Base-by-base conservation (phyloP, 2,329 filamentous ascomycete genomes). In the Exophiala xenobiotica region DNA sequence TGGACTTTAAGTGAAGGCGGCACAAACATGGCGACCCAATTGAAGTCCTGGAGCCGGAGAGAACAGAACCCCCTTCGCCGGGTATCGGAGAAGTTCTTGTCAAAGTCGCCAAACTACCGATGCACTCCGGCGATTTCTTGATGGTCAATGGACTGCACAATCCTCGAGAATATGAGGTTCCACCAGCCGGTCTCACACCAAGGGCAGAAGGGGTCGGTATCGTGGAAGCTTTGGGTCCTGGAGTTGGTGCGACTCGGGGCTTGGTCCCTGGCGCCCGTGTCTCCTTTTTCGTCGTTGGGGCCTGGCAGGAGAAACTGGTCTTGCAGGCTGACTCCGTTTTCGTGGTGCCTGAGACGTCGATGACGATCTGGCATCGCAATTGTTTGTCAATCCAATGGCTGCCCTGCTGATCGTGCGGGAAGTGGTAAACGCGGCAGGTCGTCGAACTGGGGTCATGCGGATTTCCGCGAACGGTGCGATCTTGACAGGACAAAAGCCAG, bases 371-470 rank as follows among this genome's bases (percentile, higher is more conserved):
- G 45, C 33, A 4, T 7, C 45, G 8, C 45, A 48, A 16, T 11
- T 48, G 9, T 48, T 16, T 18, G 16, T 48, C 18, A 48, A 48
- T 18, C 45, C 45, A 8, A 40, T 48, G 2, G 45, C 45, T 16
- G 45, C 45, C 22, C 6, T 48, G 33, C 3, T 27, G 4, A 7
- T 48, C 24, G 35, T 27, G 14, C 19, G 33, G 31, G 7, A 12
- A 8, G 45, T 48, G 6, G 45, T 7, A 16, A 27, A 48, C 11
- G 31, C 45, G 14, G 7, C 45, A 9, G n/a, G 16, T 41, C 45
- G 11, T 12, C 33, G 16, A 9, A n/a, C 45, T n/a, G 45, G 33
- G 4, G 33, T 48, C 14, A 19, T 48, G 12, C 31, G 33, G 3
- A 48, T 48, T 3, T 7, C 18, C 18, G 45, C 45, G 3, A 12